phyloP scores from a whole-genome alignment of 306 rosid species.

The Corylus avellana region DNA sequence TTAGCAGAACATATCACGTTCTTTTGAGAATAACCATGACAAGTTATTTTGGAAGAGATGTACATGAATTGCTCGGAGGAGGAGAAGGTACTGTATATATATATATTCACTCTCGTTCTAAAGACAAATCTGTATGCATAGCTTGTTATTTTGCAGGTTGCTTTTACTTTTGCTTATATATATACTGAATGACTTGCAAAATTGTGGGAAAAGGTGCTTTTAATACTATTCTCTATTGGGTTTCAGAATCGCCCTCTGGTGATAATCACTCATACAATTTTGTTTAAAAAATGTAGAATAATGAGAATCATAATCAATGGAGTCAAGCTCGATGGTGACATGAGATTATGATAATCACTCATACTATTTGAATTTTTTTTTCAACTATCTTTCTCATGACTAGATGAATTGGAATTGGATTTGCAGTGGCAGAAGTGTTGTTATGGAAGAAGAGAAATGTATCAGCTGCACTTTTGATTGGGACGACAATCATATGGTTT shows the following conservation, averaged over 20 bases:
- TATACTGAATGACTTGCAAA: too few species aligned
- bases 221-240: too few species aligned
- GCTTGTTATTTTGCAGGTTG: too few species aligned
- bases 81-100: slow-evolving; percentile 55
- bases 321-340: too few species aligned
- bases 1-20: slow-evolving; percentile 7
- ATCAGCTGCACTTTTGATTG: slow-evolving; percentile 60
- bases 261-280: too few species aligned
- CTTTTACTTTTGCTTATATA: too few species aligned
- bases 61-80: slow-evolving; percentile 67
- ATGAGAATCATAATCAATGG: too few species aligned
- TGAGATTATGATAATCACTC: too few species aligned
- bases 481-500: slow-evolving; percentile 69
- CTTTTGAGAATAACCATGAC: slow-evolving; percentile 35
- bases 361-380: not conserved
- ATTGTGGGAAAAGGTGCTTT: too few species aligned
- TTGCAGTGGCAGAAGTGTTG: slow-evolving; percentile 72
- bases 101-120: not conserved
- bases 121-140: not conserved
- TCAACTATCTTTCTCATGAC: slow-evolving; percentile 2
- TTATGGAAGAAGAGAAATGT: slow-evolving; percentile 57
- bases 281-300: too few species aligned
- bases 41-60: slow-evolving; percentile 40
- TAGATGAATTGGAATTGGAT: slow-evolving; percentile 11
- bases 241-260: too few species aligned